Evolutionary conservation across 306 rosid genomes (phyloP).

Genomic region (Comarum palustre): DNA sequence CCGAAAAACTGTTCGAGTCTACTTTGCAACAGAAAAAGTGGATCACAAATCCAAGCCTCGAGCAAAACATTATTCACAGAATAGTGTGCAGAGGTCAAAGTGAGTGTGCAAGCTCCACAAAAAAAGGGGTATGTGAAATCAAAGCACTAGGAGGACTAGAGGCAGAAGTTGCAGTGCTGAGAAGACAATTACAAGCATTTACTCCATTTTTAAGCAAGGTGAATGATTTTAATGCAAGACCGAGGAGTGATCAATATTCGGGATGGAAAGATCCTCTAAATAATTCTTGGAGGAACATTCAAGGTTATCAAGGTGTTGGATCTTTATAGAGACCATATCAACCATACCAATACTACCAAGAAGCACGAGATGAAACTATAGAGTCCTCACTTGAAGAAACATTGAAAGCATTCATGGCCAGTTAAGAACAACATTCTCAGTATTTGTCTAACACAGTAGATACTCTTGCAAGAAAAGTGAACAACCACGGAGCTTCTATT

Average conservation of each 20-base stretch:
- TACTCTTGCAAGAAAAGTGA: too few species aligned
- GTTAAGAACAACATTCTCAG: too few species aligned
- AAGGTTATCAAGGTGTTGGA: not conserved
- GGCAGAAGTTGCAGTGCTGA: not conserved
- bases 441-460: too few species aligned
- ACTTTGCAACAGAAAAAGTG: too few species aligned
- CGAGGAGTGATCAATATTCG: not conserved
- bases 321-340: not conserved
- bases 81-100: too few species aligned
- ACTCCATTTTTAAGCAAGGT: not conserved
- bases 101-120: not conserved
- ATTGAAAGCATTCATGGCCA: not conserved
- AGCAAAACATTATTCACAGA: too few species aligned
- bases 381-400: not conserved
- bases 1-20: too few species aligned
- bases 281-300: not conserved
- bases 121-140: not conserved
- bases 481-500: not conserved
- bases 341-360: not conserved
- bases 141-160: not conserved
- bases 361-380: too few species aligned
- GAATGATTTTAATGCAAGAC: not conserved
- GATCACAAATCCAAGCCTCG: too few species aligned
- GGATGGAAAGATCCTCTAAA: not conserved
- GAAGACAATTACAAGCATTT: not conserved